Conservation (phyloP, 129 eudicot genomes). For the Tanacetum coccineum region DNA sequence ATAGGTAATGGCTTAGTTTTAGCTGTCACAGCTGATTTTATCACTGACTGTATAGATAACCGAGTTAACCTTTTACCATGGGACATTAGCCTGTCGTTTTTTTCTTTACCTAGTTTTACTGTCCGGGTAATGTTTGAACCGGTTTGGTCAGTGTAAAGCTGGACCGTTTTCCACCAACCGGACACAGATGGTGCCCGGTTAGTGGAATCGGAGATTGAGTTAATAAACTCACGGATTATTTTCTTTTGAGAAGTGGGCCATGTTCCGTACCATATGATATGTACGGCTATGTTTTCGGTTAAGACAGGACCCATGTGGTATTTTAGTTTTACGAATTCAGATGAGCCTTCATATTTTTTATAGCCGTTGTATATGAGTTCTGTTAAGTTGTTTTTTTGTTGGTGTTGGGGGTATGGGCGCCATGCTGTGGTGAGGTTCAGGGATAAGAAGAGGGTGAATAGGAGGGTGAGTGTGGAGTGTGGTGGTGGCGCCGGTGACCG, state of each 20-base stretch:
- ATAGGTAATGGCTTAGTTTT: slow-evolving; percentile 67
- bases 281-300: slow-evolving; percentile 69
- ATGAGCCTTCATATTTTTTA: slow-evolving; percentile 89
- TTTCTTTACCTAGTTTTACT: slow-evolving; percentile 58
- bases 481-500: slow-evolving; percentile 26
- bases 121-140: slow-evolving; percentile 55
- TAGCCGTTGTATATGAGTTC: slow-evolving; percentile 46
- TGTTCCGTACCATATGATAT: slow-evolving; percentile 87
- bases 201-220: slow-evolving; percentile 53
- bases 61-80: slow-evolving; percentile 80
- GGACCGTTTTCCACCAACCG: slow-evolving; percentile 92
- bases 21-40: slow-evolving; percentile 65
- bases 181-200: slow-evolving; percentile 56
- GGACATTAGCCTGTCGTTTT: slow-evolving; percentile 67
- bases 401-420: slow-evolving; percentile 54
- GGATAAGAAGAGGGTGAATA: slow-evolving; percentile 11
- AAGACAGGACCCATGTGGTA: slow-evolving; percentile 98
- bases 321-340: slow-evolving; percentile 63
- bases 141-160: slow-evolving; percentile 83
- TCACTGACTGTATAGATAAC: slow-evolving; percentile 64
- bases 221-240: slow-evolving; percentile 84
- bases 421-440: slow-evolving; percentile 24
- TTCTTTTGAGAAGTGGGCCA: slow-evolving; percentile 72
- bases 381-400: slow-evolving; percentile 30
- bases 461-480: slow-evolving; percentile 9